Evolutionary conservation across 306 rosid species (phyloP).

Genomic region (Prunus mongolica): DNA sequence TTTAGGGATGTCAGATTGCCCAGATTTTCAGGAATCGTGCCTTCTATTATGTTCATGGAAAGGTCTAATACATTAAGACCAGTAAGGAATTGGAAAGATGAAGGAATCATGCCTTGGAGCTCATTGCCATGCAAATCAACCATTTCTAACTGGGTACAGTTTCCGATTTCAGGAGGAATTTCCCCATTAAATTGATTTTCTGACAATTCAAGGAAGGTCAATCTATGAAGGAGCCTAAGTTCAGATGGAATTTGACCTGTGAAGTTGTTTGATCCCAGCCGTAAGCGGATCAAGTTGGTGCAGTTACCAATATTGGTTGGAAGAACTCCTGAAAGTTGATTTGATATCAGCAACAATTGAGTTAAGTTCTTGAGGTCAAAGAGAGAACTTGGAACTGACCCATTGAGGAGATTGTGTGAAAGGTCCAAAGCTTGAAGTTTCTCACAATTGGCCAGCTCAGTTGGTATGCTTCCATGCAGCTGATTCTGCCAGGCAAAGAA

Average conservation of each 20-base stretch:
- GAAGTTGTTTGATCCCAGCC: conserved; percentile 83
- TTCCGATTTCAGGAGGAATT: conserved; percentile 72
- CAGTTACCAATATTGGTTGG: conserved; percentile 77
- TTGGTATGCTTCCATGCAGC: conserved; percentile 73
- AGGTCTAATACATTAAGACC: conserved; percentile 77
- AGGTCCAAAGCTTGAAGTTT: conserved; percentile 92
- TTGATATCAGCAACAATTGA: conserved; percentile 78
- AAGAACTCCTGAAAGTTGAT: conserved; percentile 68
- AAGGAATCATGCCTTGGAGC: conserved; percentile 74
- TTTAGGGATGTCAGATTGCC: conserved; percentile 67
- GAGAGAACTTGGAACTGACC: conserved; percentile 63
- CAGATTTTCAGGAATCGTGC: conserved; percentile 56
- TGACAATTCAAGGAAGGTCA: conserved; percentile 83
- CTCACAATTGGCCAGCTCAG: conserved; percentile 66
- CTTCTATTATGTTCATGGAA: conserved; percentile 59
- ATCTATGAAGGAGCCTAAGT: conserved; percentile 52
- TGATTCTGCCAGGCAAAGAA: conserved; percentile 93
- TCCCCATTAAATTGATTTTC: conserved; percentile 57
- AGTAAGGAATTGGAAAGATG: conserved; percentile 52
- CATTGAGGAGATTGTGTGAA: conserved; percentile 73
- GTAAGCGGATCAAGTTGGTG: conserved; percentile 60
- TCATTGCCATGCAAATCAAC: conserved; percentile 76
- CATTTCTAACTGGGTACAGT: conserved; percentile 79
- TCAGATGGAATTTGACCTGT: conserved; percentile 73
- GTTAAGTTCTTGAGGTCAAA: conserved; percentile 78